Conservation (phyloP, 192 early-diverging fungal species). For the Entomortierella lignicola region DNA sequence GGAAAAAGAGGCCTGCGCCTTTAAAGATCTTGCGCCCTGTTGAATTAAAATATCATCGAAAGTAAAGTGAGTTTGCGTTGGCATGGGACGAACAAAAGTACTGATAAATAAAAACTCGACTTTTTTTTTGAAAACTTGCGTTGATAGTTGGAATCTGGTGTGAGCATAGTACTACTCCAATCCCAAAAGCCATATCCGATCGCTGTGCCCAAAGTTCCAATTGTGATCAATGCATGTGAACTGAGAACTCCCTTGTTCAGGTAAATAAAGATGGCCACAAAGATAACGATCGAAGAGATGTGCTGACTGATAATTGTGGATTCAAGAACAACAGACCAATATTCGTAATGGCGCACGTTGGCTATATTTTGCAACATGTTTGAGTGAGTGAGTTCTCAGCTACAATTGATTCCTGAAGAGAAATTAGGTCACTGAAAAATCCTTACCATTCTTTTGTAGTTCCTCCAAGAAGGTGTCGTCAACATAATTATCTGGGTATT, state of each 20-base stretch:
- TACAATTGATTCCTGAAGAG: too few relatives aligned
- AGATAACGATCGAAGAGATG: slow-evolving; percentile 84
- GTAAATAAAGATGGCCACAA: slow-evolving; percentile 89
- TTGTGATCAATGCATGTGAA: slow-evolving; percentile 66
- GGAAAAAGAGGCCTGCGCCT: slow-evolving; percentile 77
- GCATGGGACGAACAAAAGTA: too few relatives aligned
- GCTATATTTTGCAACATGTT: slow-evolving; percentile 51
- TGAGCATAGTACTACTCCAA: slow-evolving; percentile 58
- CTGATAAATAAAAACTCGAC: too few relatives aligned
- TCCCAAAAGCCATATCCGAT: slow-evolving; percentile 82
- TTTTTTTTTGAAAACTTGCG: slow-evolving; percentile 32
- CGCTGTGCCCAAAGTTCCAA: slow-evolving; percentile 66
- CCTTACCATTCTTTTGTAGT: slow-evolving; percentile 87
- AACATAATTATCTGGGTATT: slow-evolving; percentile 93
- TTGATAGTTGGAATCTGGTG: slow-evolving; percentile 59
- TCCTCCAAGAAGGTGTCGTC: slow-evolving; percentile 88
- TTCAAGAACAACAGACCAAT: slow-evolving; percentile 82
- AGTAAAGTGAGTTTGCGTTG: too few relatives aligned
- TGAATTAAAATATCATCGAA: neutral
- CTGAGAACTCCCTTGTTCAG: slow-evolving; percentile 70
- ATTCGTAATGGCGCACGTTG: slow-evolving; percentile 86
- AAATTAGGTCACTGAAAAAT: neutral
- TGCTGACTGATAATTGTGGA: slow-evolving; percentile 87
- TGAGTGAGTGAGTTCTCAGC: neutral
- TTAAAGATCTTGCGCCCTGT: slow-evolving; percentile 65